Conservation (phyloP, 345 rosid genomes). For the Salix brachista region DNA sequence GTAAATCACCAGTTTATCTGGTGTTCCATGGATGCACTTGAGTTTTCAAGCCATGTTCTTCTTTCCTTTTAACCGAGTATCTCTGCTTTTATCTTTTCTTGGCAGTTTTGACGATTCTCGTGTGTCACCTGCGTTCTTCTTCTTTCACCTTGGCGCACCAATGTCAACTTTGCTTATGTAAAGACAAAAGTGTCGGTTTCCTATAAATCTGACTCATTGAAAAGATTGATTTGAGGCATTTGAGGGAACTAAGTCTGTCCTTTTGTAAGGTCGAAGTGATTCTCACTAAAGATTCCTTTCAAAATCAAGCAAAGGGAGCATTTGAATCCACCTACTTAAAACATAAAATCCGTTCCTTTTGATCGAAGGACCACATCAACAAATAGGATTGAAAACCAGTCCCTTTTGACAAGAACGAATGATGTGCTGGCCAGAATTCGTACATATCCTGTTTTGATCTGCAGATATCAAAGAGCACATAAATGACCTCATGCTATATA, state of each 20-base stretch:
- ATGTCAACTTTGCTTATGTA: too few relatives aligned
- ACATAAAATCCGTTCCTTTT: too few relatives aligned
- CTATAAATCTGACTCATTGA: background rate
- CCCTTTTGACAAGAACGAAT: slow-evolving; percentile 66
- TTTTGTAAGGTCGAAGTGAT: background rate
- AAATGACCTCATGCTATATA: background rate
- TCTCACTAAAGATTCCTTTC: background rate
- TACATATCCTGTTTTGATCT: slow-evolving; percentile 84
- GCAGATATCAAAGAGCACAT: slow-evolving; percentile 23
- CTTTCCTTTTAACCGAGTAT: slow-evolving; percentile 17
- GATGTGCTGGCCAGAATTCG: slow-evolving; percentile 62
- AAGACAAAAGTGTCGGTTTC: too few relatives aligned
- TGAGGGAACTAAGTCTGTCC: background rate
- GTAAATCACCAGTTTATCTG: slow-evolving; percentile 5
- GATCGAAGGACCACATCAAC: too few relatives aligned
- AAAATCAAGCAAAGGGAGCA: background rate
- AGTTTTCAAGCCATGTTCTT: slow-evolving; percentile 7
- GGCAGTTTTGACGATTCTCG: too few relatives aligned
- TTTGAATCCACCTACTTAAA: background rate
- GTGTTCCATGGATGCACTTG: background rate
- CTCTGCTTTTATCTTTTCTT: slow-evolving; percentile 29
- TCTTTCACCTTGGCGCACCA: too few relatives aligned
- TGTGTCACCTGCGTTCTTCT: too few relatives aligned
- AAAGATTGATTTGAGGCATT: too few relatives aligned
- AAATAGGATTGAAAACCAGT: slow-evolving; percentile 27